Base-by-base conservation (phyloP, 305 asterid genomes). In the Fraxinus platypoda region DNA sequence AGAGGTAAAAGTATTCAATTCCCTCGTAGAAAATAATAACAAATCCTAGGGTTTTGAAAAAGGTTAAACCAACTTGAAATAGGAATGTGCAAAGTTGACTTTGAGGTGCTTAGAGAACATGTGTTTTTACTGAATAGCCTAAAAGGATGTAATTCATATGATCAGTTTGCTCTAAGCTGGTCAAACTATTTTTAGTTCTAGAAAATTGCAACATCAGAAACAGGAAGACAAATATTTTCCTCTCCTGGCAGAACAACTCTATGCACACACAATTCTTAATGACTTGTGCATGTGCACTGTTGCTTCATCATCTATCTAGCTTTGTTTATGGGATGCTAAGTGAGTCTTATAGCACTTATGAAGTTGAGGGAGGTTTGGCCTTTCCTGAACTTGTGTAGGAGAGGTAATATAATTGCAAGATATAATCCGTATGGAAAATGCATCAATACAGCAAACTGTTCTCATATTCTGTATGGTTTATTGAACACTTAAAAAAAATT, bases 1-100 rank as follows among this genome's bases (percentile, higher is more conserved):
- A 85, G 79, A 91, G 98, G 99, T 94, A 86, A 21, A 26, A 31
- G 80, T 49, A 66, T 6, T 6, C 4, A 13, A 19, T 46, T 64
- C 64, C 37, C 73, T 52, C 23, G 35, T 35, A 49, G 74, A 83
- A 72, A 73, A 7, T 73, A 33, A 35, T 35, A 21, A 19, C 21
- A 62, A 57, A 4, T 31, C 11, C 28, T 9, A 5, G 66, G 31
- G 80, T 80, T 71, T 83, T 19, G 52, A 43, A 33, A 74, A 74
- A 74, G 68, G 76, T 49, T 74, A 34, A 75, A 71, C 49, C 31
- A 75, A 74, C 79, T 74, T 25, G 62, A 81, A 62, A 64, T 31
- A 43, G 78, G 37, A 30, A 41, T 75, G 12, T 57, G 57, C 73
- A 64, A 70, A 62, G 17, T 26, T 37, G 34, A 77, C 37, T 13